Base-by-base conservation (phyloP, 331 rosid genomes). In the Malus hybrid region DNA sequence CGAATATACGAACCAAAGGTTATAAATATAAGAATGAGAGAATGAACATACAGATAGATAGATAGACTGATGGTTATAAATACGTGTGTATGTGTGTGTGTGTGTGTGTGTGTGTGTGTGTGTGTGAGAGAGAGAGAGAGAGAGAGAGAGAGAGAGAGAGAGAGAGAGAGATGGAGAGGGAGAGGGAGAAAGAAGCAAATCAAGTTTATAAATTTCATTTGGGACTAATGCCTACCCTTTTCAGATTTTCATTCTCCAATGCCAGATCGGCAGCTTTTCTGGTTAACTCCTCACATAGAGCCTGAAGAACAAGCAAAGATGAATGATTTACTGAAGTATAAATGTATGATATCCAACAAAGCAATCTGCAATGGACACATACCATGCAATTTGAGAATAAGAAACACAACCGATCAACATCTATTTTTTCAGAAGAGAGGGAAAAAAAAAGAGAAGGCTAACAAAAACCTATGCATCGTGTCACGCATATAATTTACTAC, bases 211-310 rank as follows among this genome's bases (percentile, higher is more conserved):
- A 71, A 79, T 48, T 68, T 71, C 10, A 28, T 62, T 68, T 74
- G 70, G 76, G 63, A 75, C 63, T 62, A 30, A 16, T 42, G 72
- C 81, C 50, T 86, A 95, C 99, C 96, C 42, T 82, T 82, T 88
- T 95, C 48, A 95, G 82, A 74, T 66, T 88, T 79, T 88, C 93
- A 77, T 92, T 95, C 88, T 95, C 98, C 86, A 42, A 53, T 5
- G 80, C 82, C 64, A 95, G 85, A 77, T 90, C 84, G 11, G 97
- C 86, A 73, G 99, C 97, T 78, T 92, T 90, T 79, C 58, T 87
- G 39, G 87, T 85, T 68, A 95, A 86, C 75, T 88, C 98, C 81
- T 92, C 98, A 75, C 91, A 90, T 12, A 95, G 86, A 79, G 91
- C 98, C 99, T 95, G 93, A 73, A 64, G 14, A 63, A 77, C 50